phyloP scores from a whole-genome alignment of 805 yeast genomes.

The Wickerhamiella siamensis region DNA sequence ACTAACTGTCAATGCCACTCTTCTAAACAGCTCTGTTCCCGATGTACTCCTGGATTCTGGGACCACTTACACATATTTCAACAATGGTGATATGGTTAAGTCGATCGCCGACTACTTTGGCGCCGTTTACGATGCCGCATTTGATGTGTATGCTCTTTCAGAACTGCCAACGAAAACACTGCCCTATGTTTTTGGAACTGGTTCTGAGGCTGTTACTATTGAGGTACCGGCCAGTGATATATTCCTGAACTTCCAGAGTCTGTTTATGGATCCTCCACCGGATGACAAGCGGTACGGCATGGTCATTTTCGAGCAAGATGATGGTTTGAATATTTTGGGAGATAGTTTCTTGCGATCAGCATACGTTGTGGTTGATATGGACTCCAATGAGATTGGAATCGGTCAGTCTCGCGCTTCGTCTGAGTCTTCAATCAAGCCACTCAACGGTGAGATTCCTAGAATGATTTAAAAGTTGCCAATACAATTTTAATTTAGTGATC shows the following conservation, averaged over 20 bases:
- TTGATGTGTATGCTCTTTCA: constrained; percentile 32
- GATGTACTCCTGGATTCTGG: constrained; percentile 43
- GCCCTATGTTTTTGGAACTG: constrained; percentile 14
- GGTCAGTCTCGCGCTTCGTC: too few species aligned
- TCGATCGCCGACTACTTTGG: constrained; percentile 27
- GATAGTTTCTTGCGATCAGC: constrained; percentile 42
- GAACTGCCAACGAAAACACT: too few species aligned
- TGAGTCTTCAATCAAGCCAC: too few species aligned
- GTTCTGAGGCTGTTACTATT: too few species aligned
- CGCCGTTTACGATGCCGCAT: constrained; percentile 27
- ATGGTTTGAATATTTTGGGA: constrained; percentile 34
- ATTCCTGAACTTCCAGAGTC: constrained; percentile 12
- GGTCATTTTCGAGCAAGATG: constrained; percentile 13
- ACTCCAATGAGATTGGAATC: constrained; percentile 34
- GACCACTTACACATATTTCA: constrained; percentile 38
- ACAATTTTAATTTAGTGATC: too few species aligned
- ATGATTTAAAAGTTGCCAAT: too few species aligned
- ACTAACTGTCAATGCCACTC: constrained; percentile 6
- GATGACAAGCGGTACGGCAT: too few species aligned
- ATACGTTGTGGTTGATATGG: constrained; percentile 48
- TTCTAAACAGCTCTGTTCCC: constrained; percentile 8
- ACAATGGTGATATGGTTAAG: constrained; percentile 22
- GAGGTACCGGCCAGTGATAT: constrained; percentile 19
- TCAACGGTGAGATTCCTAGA: too few species aligned
- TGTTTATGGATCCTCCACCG: too few species aligned